Percentiles rank a stretch among this genome's conserved stretches.
Evolutionary conservation across 169 alveolate species (phyloP).

Genomic region (Plasmodium ovale): DNA sequence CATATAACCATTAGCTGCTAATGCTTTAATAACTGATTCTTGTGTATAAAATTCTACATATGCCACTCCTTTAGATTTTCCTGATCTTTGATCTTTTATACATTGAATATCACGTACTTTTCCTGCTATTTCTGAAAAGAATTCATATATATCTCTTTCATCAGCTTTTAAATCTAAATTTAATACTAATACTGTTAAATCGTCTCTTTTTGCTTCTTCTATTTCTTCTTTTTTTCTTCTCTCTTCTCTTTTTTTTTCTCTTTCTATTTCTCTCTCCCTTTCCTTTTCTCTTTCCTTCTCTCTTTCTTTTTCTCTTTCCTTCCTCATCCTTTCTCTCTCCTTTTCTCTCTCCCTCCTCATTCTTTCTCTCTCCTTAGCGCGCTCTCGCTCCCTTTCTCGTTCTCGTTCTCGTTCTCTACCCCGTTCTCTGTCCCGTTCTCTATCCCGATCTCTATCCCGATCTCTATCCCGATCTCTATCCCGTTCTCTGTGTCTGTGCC

Average conservation of each 20-base stretch:
- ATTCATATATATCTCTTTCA: conserved; percentile 96
- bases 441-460: too few species aligned
- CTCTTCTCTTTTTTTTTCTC: conserved; percentile 84
- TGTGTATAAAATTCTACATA: conserved; percentile 98
- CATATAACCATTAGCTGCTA: conserved; percentile 93
- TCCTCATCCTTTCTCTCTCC: conserved; percentile 23
- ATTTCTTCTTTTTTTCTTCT: conserved; percentile 89
- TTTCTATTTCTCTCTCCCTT: conserved; percentile 72
- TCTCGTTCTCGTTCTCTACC: conserved; percentile 12
- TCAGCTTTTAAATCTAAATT: conserved; percentile 93
- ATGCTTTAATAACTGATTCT: conserved; percentile 96
- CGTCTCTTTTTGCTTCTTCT: conserved; percentile 98
- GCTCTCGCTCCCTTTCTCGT: conserved; percentile 18
- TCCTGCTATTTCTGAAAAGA: conserved; percentile 96
- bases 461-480: conserved; percentile 33
- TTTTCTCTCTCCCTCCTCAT: conserved; percentile 29
- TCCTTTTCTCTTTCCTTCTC: conserved; percentile 58
- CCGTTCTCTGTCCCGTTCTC: not conserved
- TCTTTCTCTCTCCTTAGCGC: conserved; percentile 12
- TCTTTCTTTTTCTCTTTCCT: conserved; percentile 41
- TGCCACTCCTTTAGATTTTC: conserved; percentile 97
- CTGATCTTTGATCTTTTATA: conserved; percentile 96
- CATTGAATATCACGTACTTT: conserved; percentile 97
- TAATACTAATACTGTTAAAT: conserved; percentile 96
- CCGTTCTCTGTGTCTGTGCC: conserved; percentile 15